Percentiles rank a stretch among this genome's conserved stretches.
These are phyloP conservation scores for Asterophora parasitica DNA, from an alignment of 768 basidiomycete genomes.

Conservation along the genomic window DNA sequence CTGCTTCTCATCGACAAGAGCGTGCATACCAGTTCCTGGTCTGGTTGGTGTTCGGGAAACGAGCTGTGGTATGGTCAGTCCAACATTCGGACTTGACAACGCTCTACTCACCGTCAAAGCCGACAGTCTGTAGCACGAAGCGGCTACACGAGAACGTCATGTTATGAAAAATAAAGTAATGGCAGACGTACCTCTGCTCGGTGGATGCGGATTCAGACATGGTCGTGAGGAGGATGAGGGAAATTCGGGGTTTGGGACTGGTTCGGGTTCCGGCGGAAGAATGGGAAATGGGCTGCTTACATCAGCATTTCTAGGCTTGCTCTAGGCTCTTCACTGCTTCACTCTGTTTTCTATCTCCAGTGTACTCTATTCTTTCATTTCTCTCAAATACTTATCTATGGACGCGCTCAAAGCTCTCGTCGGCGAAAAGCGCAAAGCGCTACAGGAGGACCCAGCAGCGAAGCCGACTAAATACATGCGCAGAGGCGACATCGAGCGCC, in stretches of 20 bases:
- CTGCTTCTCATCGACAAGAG: no score
- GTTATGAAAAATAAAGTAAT: neutral
- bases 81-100: conserved; percentile 1
- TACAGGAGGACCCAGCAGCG: conserved; percentile 40
- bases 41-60: conserved; percentile 91
- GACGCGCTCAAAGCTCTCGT: conserved; percentile 90
- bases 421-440: conserved; percentile 77
- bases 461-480: conserved; percentile 85
- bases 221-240: conserved; percentile 23
- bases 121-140: conserved; percentile 90
- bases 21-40: conserved; percentile 77
- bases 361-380: no score
- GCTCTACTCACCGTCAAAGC: conserved; percentile 73
- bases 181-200: conserved; percentile 25
- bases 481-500: conserved; percentile 80
- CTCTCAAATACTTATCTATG: conserved; percentile 44
- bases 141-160: conserved; percentile 45
- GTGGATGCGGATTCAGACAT: conserved; percentile 61
- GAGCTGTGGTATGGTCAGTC: conserved; percentile 44
- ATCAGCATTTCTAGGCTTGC: conserved; percentile 25
- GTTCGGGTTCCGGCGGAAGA: conserved; percentile 41
- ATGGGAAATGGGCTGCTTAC: conserved; percentile 25
- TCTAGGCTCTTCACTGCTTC: no score
- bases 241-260: no score
- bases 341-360: no score